Evolutionary conservation across 1,284 basidiomycete species (phyloP).

Genomic region (Sphaerobolus stellatus): DNA sequence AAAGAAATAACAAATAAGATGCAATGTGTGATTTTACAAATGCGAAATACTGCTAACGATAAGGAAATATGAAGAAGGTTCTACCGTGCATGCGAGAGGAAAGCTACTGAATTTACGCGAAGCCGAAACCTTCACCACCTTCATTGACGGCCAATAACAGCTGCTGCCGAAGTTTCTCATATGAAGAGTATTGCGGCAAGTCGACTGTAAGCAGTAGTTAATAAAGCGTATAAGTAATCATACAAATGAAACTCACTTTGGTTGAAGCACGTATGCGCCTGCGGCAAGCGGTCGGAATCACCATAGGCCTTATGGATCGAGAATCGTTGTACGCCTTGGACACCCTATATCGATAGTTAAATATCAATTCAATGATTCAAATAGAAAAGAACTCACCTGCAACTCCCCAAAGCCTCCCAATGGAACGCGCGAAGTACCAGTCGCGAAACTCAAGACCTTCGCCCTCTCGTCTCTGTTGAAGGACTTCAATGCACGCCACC

Average conservation of each 20-base stretch:
- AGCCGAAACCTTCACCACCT: constrained; percentile 90
- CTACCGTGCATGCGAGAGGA: too few species aligned
- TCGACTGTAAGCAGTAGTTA: constrained; percentile 59
- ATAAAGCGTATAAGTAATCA: constrained; percentile 60
- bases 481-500: constrained; percentile 97
- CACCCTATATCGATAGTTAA: constrained; percentile 46
- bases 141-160: constrained; percentile 89
- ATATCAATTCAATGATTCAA: not conserved
- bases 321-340: constrained; percentile 93
- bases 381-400: constrained; percentile 41
- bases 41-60: too few species aligned
- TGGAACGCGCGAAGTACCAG: constrained; percentile 92
- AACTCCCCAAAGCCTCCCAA: constrained; percentile 90
- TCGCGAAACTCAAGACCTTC: constrained; percentile 96
- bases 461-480: constrained; percentile 97
- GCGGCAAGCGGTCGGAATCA: constrained; percentile 81
- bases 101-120: constrained; percentile 64
- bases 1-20: not conserved
- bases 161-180: constrained; percentile 90
- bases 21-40: constrained; percentile 9
- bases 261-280: constrained; percentile 79
- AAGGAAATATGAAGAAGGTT: too few species aligned
- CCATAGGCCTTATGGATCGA: constrained; percentile 94
- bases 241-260: constrained; percentile 22
- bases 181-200: constrained; percentile 87